Evolutionary conservation across 1,139 yeast species (phyloP).

Genomic region (Candida pseudoviswanathii): DNA sequence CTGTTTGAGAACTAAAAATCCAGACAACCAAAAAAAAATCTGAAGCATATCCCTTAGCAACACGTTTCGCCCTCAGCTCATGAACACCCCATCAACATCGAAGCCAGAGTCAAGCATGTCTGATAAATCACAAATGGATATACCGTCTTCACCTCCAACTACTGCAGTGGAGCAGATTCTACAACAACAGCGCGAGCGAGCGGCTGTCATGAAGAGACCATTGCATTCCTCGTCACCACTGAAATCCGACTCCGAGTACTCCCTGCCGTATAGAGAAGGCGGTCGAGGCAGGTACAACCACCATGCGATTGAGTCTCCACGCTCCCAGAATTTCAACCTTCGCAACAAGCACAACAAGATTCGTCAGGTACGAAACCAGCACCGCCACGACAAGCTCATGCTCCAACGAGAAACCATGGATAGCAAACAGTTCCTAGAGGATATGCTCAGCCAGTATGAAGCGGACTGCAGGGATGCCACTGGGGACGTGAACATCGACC

Average conservation of each 20-base stretch:
- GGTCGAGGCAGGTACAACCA: conserved; percentile 5
- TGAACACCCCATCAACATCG: conserved; percentile 1
- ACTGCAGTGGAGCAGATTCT: conserved; percentile 19
- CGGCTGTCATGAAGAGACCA: conserved; percentile 23
- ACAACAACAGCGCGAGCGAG: conserved; percentile 22
- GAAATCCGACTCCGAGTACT: background rate
- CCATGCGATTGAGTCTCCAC: conserved; percentile 8
- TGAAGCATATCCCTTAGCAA: background rate
- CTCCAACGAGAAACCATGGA: conserved; percentile 27
- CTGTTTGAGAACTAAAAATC: background rate
- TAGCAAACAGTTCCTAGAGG: conserved; percentile 26
- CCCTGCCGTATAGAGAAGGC: conserved; percentile 7
- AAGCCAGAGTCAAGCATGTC: background rate
- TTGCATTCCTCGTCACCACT: conserved; percentile 20
- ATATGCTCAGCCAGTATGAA: conserved; percentile 20
- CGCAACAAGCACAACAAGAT: conserved; percentile 32
- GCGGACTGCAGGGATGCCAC: conserved; percentile 21
- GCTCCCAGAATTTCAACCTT: conserved; percentile 17
- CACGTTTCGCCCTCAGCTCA: background rate
- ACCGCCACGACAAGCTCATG: conserved; percentile 26
- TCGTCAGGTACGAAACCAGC: conserved; percentile 30
- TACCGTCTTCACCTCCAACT: conserved; percentile 9
- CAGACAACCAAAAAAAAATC: background rate
- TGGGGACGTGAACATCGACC: conserved; percentile 28
- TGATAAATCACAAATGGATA: background rate